A percentile compares a stretch with the other conserved stretches of the same genome.
phyloP scores from a whole-genome alignment of 192 early-diverging fungal species.

The Rhizoclosmatium globosum region DNA sequence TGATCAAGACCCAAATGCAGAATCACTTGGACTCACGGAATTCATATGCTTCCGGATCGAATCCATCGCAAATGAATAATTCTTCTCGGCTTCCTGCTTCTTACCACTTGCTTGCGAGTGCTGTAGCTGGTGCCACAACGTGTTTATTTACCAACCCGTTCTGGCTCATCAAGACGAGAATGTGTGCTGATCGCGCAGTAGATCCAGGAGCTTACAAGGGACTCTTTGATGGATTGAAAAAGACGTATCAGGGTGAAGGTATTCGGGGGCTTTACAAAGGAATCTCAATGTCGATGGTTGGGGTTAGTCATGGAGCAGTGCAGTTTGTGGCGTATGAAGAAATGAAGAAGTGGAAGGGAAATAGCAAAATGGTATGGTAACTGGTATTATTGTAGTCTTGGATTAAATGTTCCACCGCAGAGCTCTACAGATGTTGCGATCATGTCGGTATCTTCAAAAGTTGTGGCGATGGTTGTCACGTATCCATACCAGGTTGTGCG shows the following conservation, averaged over 20 bases:
- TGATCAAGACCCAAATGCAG: slow-evolving; percentile 71
- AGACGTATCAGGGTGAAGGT: slow-evolving; percentile 81
- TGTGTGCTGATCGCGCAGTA: slow-evolving; percentile 59
- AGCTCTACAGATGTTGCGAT: slow-evolving; percentile 74
- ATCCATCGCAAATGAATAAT: slow-evolving; percentile 19
- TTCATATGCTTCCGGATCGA: not conserved
- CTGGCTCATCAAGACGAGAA: slow-evolving; percentile 96
- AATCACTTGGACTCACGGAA: slow-evolving; percentile 8
- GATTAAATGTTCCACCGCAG: slow-evolving; percentile 12
- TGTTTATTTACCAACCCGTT: slow-evolving; percentile 92
- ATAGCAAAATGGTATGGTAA: slow-evolving; percentile 34
- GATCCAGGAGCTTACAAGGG: slow-evolving; percentile 56
- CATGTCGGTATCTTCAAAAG: slow-evolving; percentile 89
- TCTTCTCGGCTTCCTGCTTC: slow-evolving; percentile 68
- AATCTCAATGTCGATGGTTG: slow-evolving; percentile 87
- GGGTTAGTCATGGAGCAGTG: slow-evolving; percentile 94
- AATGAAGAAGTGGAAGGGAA: slow-evolving; percentile 73
- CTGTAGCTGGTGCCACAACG: slow-evolving; percentile 82
- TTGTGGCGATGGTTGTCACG: slow-evolving; percentile 84
- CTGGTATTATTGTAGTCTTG: not conserved
- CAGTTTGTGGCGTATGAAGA: slow-evolving; percentile 99
- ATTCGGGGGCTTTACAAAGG: slow-evolving; percentile 89
- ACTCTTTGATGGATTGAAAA: slow-evolving; percentile 71
- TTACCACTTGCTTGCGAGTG: slow-evolving; percentile 85
- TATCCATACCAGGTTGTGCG: slow-evolving; percentile 94